These are phyloP conservation scores for Boletus pseudo-olivaceus DNA, from an alignment of 768 basidiomycete species.

Conservation along the genomic window DNA sequence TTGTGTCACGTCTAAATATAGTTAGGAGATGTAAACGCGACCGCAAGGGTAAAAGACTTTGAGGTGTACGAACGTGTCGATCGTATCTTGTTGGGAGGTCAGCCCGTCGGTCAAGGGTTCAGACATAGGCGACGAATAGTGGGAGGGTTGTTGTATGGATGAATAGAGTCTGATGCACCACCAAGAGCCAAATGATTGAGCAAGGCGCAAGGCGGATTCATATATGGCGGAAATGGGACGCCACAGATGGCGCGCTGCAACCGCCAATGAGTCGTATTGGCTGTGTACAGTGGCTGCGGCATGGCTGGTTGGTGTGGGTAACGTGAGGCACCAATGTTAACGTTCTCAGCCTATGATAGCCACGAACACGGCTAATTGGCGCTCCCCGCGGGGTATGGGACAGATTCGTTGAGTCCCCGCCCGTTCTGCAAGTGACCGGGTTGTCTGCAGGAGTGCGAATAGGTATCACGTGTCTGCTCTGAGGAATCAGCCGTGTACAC, in stretches of 20 bases:
- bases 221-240: background rate
- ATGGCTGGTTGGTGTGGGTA: background rate
- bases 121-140: slow-evolving; percentile 3
- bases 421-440: too few relatives aligned
- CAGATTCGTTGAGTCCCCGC: too few relatives aligned
- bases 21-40: background rate
- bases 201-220: background rate
- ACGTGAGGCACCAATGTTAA: background rate
- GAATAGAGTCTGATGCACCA: background rate
- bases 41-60: background rate
- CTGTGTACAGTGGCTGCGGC: background rate
- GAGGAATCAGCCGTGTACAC: too few relatives aligned
- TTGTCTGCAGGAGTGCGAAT: too few relatives aligned
- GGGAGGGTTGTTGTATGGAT: background rate
- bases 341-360: background rate
- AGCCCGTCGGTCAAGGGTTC: background rate
- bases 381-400: background rate
- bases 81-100: background rate
- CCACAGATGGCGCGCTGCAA: background rate
- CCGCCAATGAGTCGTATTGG: background rate
- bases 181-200: background rate
- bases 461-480: too few relatives aligned
- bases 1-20: slow-evolving; percentile 2
- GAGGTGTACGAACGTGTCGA: background rate
- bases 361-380: background rate